A percentile compares a stretch with the other conserved stretches of the same genome.
phyloP scores from a whole-genome alignment of 108 stramenopile genomes.

The Nitzschia inconspicua region DNA sequence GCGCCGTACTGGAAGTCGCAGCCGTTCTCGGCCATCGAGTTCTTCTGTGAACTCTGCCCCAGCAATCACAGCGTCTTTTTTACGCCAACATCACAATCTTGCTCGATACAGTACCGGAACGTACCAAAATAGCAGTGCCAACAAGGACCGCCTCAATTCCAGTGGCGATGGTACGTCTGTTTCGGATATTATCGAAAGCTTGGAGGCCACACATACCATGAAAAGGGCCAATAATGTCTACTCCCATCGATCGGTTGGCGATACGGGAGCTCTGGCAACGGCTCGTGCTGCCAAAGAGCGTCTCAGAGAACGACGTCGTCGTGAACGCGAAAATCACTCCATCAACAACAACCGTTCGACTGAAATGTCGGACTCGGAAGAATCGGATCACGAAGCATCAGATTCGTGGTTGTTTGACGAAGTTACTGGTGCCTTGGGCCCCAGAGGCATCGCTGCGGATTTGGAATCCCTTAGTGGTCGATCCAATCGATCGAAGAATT shows the following conservation, averaged over 20 bases:
- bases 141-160: neutral
- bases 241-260: slow-evolving; percentile 25
- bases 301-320: slow-evolving; percentile 33
- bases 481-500: slow-evolving; percentile 66
- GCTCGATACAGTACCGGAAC: slow-evolving; percentile 15
- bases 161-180: slow-evolving; percentile 47
- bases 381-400: slow-evolving; percentile 42
- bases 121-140: neutral
- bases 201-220: slow-evolving; percentile 45
- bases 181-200: slow-evolving; percentile 77
- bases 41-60: slow-evolving; percentile 81
- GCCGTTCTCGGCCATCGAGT: slow-evolving; percentile 13
- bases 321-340: slow-evolving; percentile 24
- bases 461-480: slow-evolving; percentile 78
- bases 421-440: slow-evolving; percentile 81
- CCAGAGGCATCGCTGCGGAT: slow-evolving; percentile 75
- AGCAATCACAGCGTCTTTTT: slow-evolving; percentile 50
- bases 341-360: slow-evolving; percentile 1
- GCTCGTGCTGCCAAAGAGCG: slow-evolving; percentile 51
- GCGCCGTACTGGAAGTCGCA: slow-evolving; percentile 3
- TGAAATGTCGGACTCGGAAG: slow-evolving; percentile 29
- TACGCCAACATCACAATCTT: slow-evolving; percentile 52
- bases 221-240: slow-evolving; percentile 3
- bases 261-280: slow-evolving; percentile 21
- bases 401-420: slow-evolving; percentile 82